Conservation (phyloP, 805 yeast genomes). For the Schwanniomyces sp. region DNA sequence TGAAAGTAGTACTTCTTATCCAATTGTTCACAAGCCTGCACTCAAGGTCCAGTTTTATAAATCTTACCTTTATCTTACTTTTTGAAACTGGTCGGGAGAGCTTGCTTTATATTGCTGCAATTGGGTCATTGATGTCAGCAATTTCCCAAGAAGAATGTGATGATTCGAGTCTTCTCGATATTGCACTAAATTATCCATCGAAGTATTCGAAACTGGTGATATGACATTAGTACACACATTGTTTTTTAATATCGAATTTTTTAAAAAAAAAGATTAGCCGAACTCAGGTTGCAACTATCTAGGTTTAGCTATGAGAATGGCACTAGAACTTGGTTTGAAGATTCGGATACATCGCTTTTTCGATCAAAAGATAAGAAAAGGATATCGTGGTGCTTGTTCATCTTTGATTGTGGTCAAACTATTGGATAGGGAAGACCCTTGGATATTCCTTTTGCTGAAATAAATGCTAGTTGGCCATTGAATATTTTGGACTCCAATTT, state of each 20-base stretch:
- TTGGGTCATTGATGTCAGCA: conserved; percentile 17
- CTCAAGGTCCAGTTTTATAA: conserved; percentile 17
- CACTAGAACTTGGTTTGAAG: conserved; percentile 11
- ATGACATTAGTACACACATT: conserved; percentile 22
- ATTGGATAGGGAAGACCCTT: conserved; percentile 13
- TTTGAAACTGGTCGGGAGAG: conserved; percentile 14
- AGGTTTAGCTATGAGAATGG: conserved; percentile 15
- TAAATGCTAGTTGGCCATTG: conserved; percentile 12
- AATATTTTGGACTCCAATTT: conserved; percentile 11
- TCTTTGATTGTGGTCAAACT: conserved; percentile 14
- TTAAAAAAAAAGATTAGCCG: conserved; percentile 16
- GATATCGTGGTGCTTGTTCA: conserved; percentile 14
- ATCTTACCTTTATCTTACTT: conserved; percentile 11
- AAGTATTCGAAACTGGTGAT: conserved; percentile 65
- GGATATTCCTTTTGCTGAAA: conserved; percentile 16
- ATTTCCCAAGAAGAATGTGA: conserved; percentile 12
- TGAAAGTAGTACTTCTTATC: conserved; percentile 15
- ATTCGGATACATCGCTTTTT: conserved; percentile 6
- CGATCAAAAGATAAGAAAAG: conserved; percentile 8
- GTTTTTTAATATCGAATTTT: conserved; percentile 15
- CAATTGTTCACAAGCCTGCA: conserved; percentile 14
- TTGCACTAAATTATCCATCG: conserved; percentile 12
- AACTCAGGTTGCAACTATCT: conserved; percentile 15
- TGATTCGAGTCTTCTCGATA: conserved; percentile 13
- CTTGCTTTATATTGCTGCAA: conserved; percentile 15